These are phyloP conservation scores for Russula griseocarnosa DNA, from an alignment of 768 basidiomycete species.

Conservation along the genomic window DNA sequence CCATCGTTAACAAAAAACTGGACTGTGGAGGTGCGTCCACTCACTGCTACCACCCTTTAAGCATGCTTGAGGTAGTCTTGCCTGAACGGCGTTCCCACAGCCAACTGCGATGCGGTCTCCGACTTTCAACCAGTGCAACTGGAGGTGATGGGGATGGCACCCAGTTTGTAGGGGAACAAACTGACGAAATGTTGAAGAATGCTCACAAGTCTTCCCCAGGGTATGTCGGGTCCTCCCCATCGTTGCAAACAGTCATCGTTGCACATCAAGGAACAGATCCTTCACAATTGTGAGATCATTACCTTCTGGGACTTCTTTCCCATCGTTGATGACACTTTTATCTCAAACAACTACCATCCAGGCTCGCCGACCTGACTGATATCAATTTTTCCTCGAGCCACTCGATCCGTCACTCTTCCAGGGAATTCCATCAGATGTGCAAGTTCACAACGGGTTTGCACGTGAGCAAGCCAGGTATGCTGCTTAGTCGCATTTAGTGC, in stretches of 20 bases:
- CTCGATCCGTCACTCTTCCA: slow-evolving; percentile 48
- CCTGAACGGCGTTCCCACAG: slow-evolving; percentile 29
- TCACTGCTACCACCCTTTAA: neutral
- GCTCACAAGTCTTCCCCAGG: slow-evolving; percentile 34
- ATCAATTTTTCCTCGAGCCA: slow-evolving; percentile 36
- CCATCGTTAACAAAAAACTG: slow-evolving; percentile 32
- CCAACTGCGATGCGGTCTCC: slow-evolving; percentile 46
- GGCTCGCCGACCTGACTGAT: slow-evolving; percentile 43
- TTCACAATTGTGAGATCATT: slow-evolving; percentile 31
- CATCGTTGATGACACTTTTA: neutral
- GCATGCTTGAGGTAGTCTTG: neutral
- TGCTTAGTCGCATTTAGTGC: neutral
- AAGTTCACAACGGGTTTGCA: slow-evolving; percentile 48
- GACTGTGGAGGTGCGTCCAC: slow-evolving; percentile 34
- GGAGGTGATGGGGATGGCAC: slow-evolving; percentile 44
- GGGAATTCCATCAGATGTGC: slow-evolving; percentile 41
- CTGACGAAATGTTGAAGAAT: neutral
- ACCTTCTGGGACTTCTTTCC: neutral
- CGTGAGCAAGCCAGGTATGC: slow-evolving; percentile 44
- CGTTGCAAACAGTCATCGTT: slow-evolving; percentile 36
- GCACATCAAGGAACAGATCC: slow-evolving; percentile 41
- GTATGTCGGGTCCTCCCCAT: slow-evolving; percentile 52
- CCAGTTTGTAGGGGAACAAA: slow-evolving; percentile 41
- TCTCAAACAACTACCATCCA: slow-evolving; percentile 17
- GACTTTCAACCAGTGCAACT: slow-evolving; percentile 44